A percentile compares a stretch with the other conserved stretches of the same genome.
Conservation (phyloP, 1,284 basidiomycete species). For the Malassezia caprae region DNA sequence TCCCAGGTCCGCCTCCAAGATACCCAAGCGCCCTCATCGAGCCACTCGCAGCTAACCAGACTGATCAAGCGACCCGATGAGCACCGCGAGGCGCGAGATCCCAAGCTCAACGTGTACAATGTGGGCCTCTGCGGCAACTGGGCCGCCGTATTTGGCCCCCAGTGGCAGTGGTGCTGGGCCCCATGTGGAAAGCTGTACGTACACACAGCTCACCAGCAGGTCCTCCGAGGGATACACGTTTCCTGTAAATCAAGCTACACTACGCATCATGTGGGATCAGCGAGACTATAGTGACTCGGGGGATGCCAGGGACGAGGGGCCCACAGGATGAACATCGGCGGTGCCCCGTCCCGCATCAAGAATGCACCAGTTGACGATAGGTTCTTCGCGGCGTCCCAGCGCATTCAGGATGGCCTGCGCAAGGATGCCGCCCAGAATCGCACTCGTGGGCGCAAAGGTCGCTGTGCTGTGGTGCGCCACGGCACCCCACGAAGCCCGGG, state of each 20-base stretch:
- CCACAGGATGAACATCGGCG: slow-evolving; percentile 10
- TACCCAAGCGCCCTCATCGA: neutral
- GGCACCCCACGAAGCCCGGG: slow-evolving; percentile 5
- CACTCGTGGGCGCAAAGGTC: slow-evolving; percentile 70
- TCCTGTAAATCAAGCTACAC: slow-evolving; percentile 1
- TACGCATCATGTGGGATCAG: neutral
- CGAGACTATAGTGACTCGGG: neutral
- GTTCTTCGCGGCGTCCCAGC: slow-evolving; percentile 75
- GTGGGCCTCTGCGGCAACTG: slow-evolving; percentile 24
- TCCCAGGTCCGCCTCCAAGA: neutral
- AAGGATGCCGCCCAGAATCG: slow-evolving; percentile 82
- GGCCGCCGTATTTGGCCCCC: slow-evolving; percentile 15
- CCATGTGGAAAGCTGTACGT: slow-evolving; percentile 27
- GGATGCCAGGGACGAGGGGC: neutral
- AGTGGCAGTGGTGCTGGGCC: slow-evolving; percentile 28
- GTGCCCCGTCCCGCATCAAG: slow-evolving; percentile 58
- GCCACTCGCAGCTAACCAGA: neutral
- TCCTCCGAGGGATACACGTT: slow-evolving; percentile 2
- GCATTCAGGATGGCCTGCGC: slow-evolving; percentile 90
- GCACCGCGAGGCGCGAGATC: neutral
- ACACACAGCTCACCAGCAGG: neutral
- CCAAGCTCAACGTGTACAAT: slow-evolving; percentile 35
- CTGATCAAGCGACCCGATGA: neutral
- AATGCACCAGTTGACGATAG: slow-evolving; percentile 82
- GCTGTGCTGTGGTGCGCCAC: slow-evolving; percentile 59